phyloP scores from a whole-genome alignment of 345 rosid species.

The Draba incana region DNA sequence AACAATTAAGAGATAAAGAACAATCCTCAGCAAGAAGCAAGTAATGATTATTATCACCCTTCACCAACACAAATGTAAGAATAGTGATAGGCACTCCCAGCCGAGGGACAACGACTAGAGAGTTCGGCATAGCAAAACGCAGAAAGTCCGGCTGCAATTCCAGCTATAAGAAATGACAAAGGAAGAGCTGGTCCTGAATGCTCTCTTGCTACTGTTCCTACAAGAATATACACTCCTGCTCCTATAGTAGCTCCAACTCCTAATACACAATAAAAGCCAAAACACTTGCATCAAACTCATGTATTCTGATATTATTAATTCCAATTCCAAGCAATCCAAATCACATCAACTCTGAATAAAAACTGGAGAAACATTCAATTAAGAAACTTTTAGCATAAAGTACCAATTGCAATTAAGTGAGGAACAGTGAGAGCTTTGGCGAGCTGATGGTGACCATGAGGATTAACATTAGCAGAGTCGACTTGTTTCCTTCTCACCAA shows the following conservation, averaged over 20 bases:
- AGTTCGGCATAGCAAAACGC: slow-evolving; percentile 99
- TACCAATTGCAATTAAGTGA: slow-evolving; percentile 87
- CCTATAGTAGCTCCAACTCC: slow-evolving; percentile 99
- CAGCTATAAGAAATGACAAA: slow-evolving; percentile 89
- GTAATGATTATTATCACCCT: slow-evolving; percentile 51
- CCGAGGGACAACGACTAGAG: slow-evolving; percentile 96
- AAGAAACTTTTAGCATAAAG: neutral
- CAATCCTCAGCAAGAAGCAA: too few species aligned
- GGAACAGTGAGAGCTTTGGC: slow-evolving; percentile 74
- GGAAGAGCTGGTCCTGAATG: slow-evolving; percentile 95
- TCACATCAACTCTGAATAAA: neutral
- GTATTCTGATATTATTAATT: neutral
- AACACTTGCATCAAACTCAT: neutral
- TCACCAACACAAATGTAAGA: slow-evolving; percentile 96
- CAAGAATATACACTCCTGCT: slow-evolving; percentile 97
- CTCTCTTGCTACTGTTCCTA: slow-evolving; percentile 98
- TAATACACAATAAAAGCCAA: slow-evolving; percentile 19
- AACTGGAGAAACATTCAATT: neutral
- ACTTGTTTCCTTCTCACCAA: slow-evolving; percentile 83
- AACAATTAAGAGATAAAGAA: neutral
- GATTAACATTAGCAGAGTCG: slow-evolving; percentile 55
- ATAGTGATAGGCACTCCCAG: slow-evolving; percentile 99
- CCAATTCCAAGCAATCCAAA: too few species aligned
- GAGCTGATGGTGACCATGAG: slow-evolving; percentile 52
- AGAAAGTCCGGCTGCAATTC: slow-evolving; percentile 90